These are phyloP conservation scores for Bolboschoenoplectus hybrid DNA, from an alignment of 202 grass and related monocot genomes.

Conservation along the genomic window DNA sequence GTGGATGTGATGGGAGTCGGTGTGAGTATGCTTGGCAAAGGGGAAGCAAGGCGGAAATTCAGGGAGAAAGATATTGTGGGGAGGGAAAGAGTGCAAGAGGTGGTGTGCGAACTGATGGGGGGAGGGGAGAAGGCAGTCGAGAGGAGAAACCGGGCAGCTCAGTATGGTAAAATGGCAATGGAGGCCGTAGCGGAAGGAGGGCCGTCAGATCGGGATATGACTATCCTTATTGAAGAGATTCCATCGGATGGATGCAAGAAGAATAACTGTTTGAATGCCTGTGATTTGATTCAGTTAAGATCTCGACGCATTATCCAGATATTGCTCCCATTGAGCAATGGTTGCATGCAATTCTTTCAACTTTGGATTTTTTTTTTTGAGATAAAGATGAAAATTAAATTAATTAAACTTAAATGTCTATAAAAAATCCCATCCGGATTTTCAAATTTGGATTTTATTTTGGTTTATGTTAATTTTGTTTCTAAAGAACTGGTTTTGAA, in stretches of 20 bases:
- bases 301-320: neutral
- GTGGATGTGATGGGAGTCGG: neutral
- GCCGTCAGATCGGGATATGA: neutral
- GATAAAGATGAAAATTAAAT: too few species aligned
- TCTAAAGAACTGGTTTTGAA: too few species aligned
- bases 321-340: neutral
- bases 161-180: neutral
- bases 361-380: too few species aligned
- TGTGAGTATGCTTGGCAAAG: neutral
- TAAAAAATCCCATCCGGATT: too few species aligned
- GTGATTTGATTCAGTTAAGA: neutral
- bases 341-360: too few species aligned
- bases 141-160: neutral
- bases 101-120: neutral
- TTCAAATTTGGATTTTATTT: too few species aligned
- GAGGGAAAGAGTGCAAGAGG: neutral
- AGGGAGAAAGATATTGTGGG: neutral
- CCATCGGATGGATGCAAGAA: neutral
- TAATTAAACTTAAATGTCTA: too few species aligned
- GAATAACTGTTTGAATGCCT: neutral
- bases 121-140: neutral
- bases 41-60: neutral
- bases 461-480: too few species aligned
- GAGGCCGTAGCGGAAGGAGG: neutral
- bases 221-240: neutral